phyloP scores from a whole-genome alignment of 2,329 filamentous ascomycete genomes.

The Sarocladium brachiariae region DNA sequence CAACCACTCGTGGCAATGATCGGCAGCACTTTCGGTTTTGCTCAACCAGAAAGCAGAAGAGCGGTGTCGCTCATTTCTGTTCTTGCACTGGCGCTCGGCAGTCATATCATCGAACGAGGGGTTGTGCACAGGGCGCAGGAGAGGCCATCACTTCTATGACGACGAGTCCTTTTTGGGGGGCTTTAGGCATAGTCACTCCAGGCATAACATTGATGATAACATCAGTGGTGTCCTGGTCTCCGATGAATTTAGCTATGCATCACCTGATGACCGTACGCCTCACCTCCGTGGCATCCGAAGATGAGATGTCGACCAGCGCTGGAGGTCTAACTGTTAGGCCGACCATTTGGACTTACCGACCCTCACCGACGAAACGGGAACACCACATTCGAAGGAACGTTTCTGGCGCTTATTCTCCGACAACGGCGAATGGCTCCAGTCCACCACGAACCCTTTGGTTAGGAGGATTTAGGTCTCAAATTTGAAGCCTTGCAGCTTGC shows the following conservation, averaged over 20 bases:
- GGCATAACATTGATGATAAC: background rate
- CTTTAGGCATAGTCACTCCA: background rate
- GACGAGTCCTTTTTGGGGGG: background rate
- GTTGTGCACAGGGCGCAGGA: background rate
- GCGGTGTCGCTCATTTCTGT: conserved; percentile 1
- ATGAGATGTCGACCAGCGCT: background rate
- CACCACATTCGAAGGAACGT: too few relatives aligned
- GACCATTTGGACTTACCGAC: too few relatives aligned
- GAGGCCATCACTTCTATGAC: too few relatives aligned
- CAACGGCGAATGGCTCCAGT: background rate
- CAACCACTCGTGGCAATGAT: background rate
- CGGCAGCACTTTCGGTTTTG: conserved; percentile 5
- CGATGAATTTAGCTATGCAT: too few relatives aligned
- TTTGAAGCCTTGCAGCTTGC: background rate
- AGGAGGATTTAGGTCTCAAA: too few relatives aligned
- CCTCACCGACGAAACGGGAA: background rate
- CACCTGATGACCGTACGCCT: too few relatives aligned
- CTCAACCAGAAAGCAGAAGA: background rate
- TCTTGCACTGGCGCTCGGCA: background rate
- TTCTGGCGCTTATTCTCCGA: conserved; percentile 1
- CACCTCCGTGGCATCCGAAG: too few relatives aligned
- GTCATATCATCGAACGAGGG: background rate
- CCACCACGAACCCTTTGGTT: too few relatives aligned
- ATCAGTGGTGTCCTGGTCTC: background rate
- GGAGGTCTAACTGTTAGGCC: background rate